Conservation (phyloP, 768 basidiomycete genomes). For the Leccinum longicurvipes region DNA sequence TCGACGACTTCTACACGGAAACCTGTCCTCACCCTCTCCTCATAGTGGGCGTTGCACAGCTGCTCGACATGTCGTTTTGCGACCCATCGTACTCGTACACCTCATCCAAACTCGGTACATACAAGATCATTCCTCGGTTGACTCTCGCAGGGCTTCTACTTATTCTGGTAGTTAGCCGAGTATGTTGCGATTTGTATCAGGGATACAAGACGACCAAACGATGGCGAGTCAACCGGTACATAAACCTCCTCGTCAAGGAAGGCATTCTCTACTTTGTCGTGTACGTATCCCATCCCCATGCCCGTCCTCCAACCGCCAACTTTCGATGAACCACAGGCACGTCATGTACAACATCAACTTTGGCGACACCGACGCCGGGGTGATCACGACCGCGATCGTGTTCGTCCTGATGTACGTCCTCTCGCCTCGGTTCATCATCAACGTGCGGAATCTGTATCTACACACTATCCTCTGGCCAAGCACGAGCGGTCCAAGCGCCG, state of each 20-base stretch:
- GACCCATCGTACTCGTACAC: background rate
- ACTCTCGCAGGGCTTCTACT: slow-evolving; percentile 12
- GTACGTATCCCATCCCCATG: slow-evolving; percentile 10
- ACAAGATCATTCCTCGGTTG: slow-evolving; percentile 12
- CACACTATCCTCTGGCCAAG: background rate
- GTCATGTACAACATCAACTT: slow-evolving; percentile 14
- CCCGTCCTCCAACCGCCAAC: background rate
- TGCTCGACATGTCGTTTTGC: slow-evolving; percentile 19
- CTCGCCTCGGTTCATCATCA: slow-evolving; percentile 20
- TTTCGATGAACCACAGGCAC: slow-evolving; percentile 4
- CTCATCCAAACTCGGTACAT: background rate
- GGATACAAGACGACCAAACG: slow-evolving; percentile 6
- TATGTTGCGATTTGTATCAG: slow-evolving; percentile 6
- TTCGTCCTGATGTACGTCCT: slow-evolving; percentile 5
- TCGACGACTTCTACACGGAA: background rate
- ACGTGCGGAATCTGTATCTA: slow-evolving; percentile 9
- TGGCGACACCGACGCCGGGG: background rate
- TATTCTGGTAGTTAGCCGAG: background rate
- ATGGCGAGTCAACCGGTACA: slow-evolving; percentile 14
- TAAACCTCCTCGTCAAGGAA: slow-evolving; percentile 12
- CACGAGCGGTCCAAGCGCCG: background rate
- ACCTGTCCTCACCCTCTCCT: background rate
- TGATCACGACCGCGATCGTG: background rate
- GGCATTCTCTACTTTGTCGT: slow-evolving; percentile 16
- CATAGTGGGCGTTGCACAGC: slow-evolving; percentile 7